Percentiles rank a stretch among this genome's conserved stretches.
Evolutionary conservation across 352 stramenopile genomes (phyloP).

Genomic region (Phytophthora sp.): DNA sequence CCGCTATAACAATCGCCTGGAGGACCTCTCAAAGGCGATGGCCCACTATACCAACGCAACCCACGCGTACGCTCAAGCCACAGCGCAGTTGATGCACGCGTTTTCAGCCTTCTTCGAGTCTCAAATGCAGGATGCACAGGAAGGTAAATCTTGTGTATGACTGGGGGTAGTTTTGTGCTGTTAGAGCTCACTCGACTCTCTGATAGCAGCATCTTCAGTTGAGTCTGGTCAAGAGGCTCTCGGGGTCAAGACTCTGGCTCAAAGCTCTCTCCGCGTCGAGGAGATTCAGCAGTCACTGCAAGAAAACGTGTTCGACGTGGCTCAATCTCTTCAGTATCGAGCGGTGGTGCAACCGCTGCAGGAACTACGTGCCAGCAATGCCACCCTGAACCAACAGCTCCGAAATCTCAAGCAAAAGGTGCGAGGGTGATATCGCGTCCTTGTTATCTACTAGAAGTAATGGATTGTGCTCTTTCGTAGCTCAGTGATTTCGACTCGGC

Average conservation of each 20-base stretch:
- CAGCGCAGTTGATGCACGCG: conserved; percentile 53
- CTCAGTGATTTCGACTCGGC: conserved; percentile 77
- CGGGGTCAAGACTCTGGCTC: conserved; percentile 48
- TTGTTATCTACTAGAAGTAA: no score
- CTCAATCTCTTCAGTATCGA: conserved; percentile 54
- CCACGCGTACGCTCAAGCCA: conserved; percentile 53
- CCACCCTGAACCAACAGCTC: conserved; percentile 49
- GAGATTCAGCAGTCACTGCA: conserved; percentile 66
- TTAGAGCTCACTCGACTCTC: conserved; percentile 2
- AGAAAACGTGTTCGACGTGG: conserved; percentile 52
- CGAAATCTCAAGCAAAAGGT: conserved; percentile 61
- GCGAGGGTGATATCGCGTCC: neutral
- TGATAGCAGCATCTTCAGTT: conserved; percentile 8
- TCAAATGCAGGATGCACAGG: conserved; percentile 53
- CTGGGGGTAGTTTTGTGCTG: no score
- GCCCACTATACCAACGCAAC: conserved; percentile 47
- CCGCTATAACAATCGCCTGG: conserved; percentile 64
- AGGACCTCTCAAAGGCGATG: conserved; percentile 64
- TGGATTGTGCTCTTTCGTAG: no score
- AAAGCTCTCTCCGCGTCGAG: conserved; percentile 57
- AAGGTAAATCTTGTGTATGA: no score
- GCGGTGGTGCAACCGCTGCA: conserved; percentile 52
- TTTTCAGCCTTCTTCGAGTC: conserved; percentile 69
- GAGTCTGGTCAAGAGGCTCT: conserved; percentile 20
- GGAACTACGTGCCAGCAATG: conserved; percentile 48